phyloP scores from a whole-genome alignment of 1,284 basidiomycete genomes.

The Pyrrhoderma lamaoense region DNA sequence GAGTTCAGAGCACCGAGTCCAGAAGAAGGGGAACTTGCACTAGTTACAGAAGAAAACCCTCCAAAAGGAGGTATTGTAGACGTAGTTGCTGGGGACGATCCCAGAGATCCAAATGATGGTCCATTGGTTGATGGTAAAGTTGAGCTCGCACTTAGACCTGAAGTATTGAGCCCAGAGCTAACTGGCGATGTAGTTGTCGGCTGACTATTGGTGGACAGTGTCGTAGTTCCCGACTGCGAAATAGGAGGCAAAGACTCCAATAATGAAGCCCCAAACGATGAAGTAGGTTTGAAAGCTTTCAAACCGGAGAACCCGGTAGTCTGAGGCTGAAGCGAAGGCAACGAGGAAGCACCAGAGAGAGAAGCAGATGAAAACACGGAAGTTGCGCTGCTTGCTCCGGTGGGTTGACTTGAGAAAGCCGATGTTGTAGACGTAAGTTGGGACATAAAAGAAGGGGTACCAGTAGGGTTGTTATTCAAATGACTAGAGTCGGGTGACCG shows the following conservation, averaged over 20 bases:
- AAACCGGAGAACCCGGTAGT: slow-evolving; percentile 76
- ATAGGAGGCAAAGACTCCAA: slow-evolving; percentile 73
- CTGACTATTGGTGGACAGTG: slow-evolving; percentile 31
- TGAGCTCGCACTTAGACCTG: not conserved
- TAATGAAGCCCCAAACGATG: slow-evolving; percentile 78
- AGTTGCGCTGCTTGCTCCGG: slow-evolving; percentile 17
- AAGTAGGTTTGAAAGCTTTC: slow-evolving; percentile 88
- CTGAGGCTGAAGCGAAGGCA: slow-evolving; percentile 56
- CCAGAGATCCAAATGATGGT: not conserved
- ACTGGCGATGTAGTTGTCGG: slow-evolving; percentile 16
- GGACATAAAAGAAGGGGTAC: slow-evolving; percentile 25
- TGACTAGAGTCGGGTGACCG: slow-evolving; percentile 22
- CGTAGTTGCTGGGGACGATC: slow-evolving; percentile 18
- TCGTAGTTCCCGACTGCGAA: slow-evolving; percentile 47
- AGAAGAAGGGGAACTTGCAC: slow-evolving; percentile 1
- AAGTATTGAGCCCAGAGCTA: not conserved
- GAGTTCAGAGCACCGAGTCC: slow-evolving; percentile 22
- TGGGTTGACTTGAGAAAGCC: slow-evolving; percentile 29
- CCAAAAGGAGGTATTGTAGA: slow-evolving; percentile 18
- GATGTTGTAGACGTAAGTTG: slow-evolving; percentile 36
- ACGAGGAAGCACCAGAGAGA: slow-evolving; percentile 29
- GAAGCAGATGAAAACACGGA: slow-evolving; percentile 38
- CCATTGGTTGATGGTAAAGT: slow-evolving; percentile 2
- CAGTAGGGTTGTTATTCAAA: slow-evolving; percentile 18
- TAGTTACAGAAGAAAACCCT: slow-evolving; percentile 17